Evolutionary conservation across 345 rosid genomes (phyloP), one percentile per base, ranked within the genome.

Genomic region (Balakata baccata): DNA sequence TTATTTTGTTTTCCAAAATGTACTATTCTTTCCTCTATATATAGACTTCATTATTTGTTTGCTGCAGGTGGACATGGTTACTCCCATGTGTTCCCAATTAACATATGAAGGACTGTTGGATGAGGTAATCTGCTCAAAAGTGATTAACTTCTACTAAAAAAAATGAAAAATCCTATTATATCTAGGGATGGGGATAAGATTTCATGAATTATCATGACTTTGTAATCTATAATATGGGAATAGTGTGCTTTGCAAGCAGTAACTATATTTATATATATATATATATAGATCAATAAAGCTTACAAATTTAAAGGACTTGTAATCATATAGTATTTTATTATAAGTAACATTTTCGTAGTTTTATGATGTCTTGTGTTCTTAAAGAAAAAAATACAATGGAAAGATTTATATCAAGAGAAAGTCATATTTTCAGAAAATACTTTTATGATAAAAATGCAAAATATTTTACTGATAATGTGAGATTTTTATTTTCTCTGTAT

Each of bases 91-190:
- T 70, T 84, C 97, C 64, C 98, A 94, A 73, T 81, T 94, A 74
- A 94, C 98, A 54, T 94, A 94, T 75, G 98, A 92, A 83, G 98
- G 98, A 77, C 87, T 94, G 72, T 41, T 94, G 73, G 97, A 92
- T 54, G 98, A 94, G 98, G 97, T 92, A 87, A 84, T 71, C 64
- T 69, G 58, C 39, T 41, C 58, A 64, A 72, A 53, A 20, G 17
- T 25, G 41, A 54, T 49, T 13, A 38, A 23, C 14, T 22, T 74
- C 11, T 38, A 3, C 13, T 45, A 18, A 3, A 57, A 46, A 20
- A 13, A 1, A 11, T 9, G 22, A 29, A 6, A 25, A 13, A n/a
- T 45, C 51, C 18, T 39, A 11, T 25, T 10, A 11, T 22, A 53
- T 49, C 54, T 37, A 34, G 45, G 41, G 20, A 52, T 41, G 37